Evolutionary conservation across 192 early-diverging fungal genomes (phyloP), one percentile per base, ranked within the genome.

Genomic region (Backusella parvicylindrica): DNA sequence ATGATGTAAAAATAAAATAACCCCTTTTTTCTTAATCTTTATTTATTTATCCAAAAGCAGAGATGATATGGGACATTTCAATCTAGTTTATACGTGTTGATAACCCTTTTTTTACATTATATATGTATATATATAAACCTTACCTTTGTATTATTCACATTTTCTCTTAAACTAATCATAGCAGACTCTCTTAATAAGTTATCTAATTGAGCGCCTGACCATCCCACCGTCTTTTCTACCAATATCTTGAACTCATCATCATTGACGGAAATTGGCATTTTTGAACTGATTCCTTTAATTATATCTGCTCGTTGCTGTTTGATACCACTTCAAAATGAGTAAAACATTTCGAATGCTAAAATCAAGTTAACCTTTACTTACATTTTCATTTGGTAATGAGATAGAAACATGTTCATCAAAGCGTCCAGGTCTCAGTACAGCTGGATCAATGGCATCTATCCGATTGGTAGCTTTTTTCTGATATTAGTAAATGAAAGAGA

Each of bases 111-210:
- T n/a, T 18, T 18, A 1, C 40, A n/a, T n/a, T n/a, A n/a, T n/a
- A 47, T 7, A 47, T 47, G 16, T 47, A 47, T n/a, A n/a, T n/a
- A 47, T 7, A 47, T 47, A n/a, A 16, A n/a, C 18, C 15, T 47
- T 87, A 89, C 91, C 79, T 82, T 82, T 23, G 75, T 76, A 38
- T 86, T 87, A 12, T 81, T 69, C 36, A 91, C 86, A 75, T 88
- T 81, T 63, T 90, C 82, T 38, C 90, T 87, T 70, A 93, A 79
- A 60, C 87, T 82, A 33, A 84, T 84, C 71, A 93, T 78, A 13
- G 93, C 94, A 0, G 95, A 93, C 67, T 97, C 94, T 33, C 93
- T 89, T 70, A 93, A 95, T 23, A 94, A 64, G 77, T 93, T 95
- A 70, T 94, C 93, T 37, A 97, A 74, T 75, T 95, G 92, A 7